A percentile compares a stretch with the other conserved stretches of the same genome.
Evolutionary conservation across 306 rosid genomes (phyloP).

Genomic region (Quercus glauca): DNA sequence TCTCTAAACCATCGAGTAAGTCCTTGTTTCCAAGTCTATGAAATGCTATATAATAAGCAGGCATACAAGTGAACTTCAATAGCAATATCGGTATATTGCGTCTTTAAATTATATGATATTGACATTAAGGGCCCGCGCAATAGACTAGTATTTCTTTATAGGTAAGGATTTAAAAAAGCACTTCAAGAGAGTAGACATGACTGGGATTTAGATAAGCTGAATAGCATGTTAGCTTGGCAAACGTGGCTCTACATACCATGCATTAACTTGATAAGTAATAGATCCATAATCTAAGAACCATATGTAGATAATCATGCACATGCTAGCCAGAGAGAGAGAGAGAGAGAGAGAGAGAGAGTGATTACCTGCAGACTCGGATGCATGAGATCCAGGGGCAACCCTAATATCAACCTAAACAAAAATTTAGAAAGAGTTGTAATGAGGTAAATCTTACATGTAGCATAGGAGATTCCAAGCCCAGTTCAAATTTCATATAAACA

Average conservation of each 20-base stretch:
- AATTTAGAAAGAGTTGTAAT: slow-evolving; percentile 19
- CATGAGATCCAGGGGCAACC: slow-evolving; percentile 96
- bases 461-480: background rate
- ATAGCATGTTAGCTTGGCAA: background rate
- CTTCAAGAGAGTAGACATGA: background rate
- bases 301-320: background rate
- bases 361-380: slow-evolving; percentile 89
- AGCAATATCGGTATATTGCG: no score
- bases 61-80: no score
- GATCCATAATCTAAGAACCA: background rate
- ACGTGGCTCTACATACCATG: slow-evolving; percentile 11
- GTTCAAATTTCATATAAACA: slow-evolving; percentile 9
- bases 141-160: background rate
- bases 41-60: no score
- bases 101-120: no score
- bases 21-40: no score
- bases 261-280: slow-evolving; percentile 8
- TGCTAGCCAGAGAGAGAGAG: slow-evolving; percentile 2
- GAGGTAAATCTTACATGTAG: background rate
- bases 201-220: background rate
- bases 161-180: background rate
- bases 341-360: background rate
- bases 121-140: no score
- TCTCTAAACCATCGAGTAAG: no score
- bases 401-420: slow-evolving; percentile 78